Base-by-base conservation (phyloP, 495 filamentous ascomycete species). In the Thozetella sp. region DNA sequence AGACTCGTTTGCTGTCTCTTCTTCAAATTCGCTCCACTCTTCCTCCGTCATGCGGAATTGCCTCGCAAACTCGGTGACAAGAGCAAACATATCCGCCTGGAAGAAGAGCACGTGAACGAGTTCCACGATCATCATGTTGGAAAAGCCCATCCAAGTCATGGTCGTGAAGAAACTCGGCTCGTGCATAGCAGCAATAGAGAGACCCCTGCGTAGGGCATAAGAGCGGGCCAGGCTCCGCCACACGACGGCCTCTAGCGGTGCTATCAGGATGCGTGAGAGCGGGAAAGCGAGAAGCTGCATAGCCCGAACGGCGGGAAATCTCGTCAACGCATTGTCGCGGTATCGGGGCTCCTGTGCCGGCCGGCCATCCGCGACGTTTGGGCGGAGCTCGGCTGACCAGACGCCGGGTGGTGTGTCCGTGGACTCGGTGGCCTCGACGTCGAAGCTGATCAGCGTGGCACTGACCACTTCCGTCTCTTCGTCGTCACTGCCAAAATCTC, bases 321-420 rank as follows among this genome's bases (percentile, higher is more conserved):
- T 66, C 6, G 73, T 76, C 19, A 76, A 59, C 12, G 64, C 60
- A 53, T 66, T 72, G 26, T 67, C 67, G 3, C 64, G 54, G 57
- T 74, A 74, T 54, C 37, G 45, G 22, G 71, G 69, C 56, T 52
- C 56, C 25, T 34, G 26, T 10, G 45, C 4, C 26, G 63, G 58
- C 24, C 25, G 50, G 22, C 20, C 64, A 3, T 72, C 71, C 6
- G 60, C 52, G 54, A 69, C 58, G 54, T 73, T 82, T n/a, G 78
- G 78, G 10, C 81, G 73, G 15, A 85, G 71, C 56, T 85, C 82
- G 37, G 82, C 82, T n/a, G 81, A 80, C 82, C 82, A 85, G 2
- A 77, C 63, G n/a, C 78, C 80, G 1, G 67, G 62, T 2, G 76
- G 73, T 12, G 69, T 70, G 26, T 72, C 75, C 22, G 68, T 71